These are phyloP conservation scores for Didymella pomorum DNA, from an alignment of 2,329 filamentous ascomycete genomes.

Conservation along the genomic window DNA sequence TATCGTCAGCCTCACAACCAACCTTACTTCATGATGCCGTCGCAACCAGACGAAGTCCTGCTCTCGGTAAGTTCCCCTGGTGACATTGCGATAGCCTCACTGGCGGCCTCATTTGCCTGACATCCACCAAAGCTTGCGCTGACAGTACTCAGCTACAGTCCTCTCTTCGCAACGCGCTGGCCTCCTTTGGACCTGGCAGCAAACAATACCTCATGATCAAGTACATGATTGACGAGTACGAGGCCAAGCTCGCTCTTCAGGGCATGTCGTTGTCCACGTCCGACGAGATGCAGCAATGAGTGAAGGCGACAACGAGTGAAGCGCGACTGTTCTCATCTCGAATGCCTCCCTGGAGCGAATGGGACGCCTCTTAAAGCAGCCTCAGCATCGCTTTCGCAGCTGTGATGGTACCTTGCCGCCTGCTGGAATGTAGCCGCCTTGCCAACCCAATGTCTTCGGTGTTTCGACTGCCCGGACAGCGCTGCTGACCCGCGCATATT, in stretches of 20 bases:
- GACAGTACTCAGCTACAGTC: constrained; percentile 38
- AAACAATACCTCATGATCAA: constrained; percentile 43
- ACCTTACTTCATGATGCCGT: constrained; percentile 25
- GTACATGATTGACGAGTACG: constrained; percentile 43
- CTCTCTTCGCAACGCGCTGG: constrained; percentile 46
- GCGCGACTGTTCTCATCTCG: not conserved
- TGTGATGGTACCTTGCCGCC: not conserved
- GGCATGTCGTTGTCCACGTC: not conserved
- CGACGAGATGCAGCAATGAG: not conserved
- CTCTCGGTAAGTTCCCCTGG: constrained; percentile 32
- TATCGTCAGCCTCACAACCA: constrained; percentile 1
- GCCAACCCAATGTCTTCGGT: not conserved
- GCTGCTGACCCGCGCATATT: not conserved
- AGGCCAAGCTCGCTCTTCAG: constrained; percentile 36
- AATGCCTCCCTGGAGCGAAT: not conserved
- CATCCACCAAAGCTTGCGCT: not conserved
- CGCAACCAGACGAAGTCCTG: constrained; percentile 37
- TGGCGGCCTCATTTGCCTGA: not conserved
- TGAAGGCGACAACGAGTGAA: not conserved
- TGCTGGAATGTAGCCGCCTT: not conserved
- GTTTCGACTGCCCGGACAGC: not conserved
- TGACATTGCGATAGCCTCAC: not conserved
- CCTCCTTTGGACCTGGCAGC: constrained; percentile 45
- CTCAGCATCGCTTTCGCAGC: not conserved
- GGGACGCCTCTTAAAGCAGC: not conserved